Percentiles rank a stretch among this genome's conserved stretches.
Conservation (phyloP, 2,329 filamentous ascomycete species). For the Gaeumannomyces tritici region DNA sequence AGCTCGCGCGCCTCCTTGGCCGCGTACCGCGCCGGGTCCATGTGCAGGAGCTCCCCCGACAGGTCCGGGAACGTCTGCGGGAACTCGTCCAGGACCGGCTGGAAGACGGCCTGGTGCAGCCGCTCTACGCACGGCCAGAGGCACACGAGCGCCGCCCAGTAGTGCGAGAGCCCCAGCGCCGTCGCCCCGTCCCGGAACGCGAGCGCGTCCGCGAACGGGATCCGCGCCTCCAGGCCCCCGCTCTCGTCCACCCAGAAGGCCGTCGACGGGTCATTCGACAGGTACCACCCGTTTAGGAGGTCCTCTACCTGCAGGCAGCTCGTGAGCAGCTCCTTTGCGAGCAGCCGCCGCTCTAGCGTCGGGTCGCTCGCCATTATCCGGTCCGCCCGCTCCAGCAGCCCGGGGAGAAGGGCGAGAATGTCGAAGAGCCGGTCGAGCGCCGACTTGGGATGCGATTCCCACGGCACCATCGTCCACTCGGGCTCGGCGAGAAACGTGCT, state of each 20-base stretch:
- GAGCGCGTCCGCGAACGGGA: conserved; percentile 35
- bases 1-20: conserved; percentile 29
- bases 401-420: conserved; percentile 34
- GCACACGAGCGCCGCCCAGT: conserved; percentile 41
- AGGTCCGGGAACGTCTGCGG: conserved; percentile 28
- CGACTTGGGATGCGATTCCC: conserved; percentile 40
- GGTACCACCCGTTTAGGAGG: conserved; percentile 38
- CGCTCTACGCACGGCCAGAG: conserved; percentile 37
- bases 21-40: conserved; percentile 21
- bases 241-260: conserved; percentile 29
- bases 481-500: conserved; percentile 39
- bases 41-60: conserved; percentile 11
- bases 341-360: conserved; percentile 29
- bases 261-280: conserved; percentile 16
- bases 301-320: conserved; percentile 37
- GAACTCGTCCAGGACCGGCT: conserved; percentile 31
- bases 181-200: conserved; percentile 33
- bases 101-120: conserved; percentile 33
- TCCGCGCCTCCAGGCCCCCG: conserved; percentile 17
- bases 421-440: conserved; percentile 43
- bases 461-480: conserved; percentile 43
- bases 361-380: conserved; percentile 26
- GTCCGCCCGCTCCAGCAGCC: conserved; percentile 35
- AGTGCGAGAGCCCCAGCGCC: conserved; percentile 39
- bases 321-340: conserved; percentile 37